Base-by-base conservation (phyloP, 2,329 filamentous ascomycete genomes). In the Zelopaecilomyces penicillatus region DNA sequence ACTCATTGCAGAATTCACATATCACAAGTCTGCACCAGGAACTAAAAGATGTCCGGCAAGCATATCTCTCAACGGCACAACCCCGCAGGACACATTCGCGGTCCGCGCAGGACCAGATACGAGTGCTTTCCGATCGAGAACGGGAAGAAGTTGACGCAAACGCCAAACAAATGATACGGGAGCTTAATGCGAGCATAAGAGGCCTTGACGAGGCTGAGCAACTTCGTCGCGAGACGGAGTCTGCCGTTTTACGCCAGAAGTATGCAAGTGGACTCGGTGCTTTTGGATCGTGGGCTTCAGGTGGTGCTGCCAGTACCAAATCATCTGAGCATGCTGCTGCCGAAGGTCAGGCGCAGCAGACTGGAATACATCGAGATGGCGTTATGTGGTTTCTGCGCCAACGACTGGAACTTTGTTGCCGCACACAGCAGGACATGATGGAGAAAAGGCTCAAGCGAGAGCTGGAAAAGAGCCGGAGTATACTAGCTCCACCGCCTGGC, bases 371-470 rank as follows among this genome's bases (percentile, higher is more conserved):
- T 53, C 73, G 90, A 42, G 90, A 95, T 57, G 83, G 83, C 51
- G 80, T 98, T 38, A 68, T 97, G 8, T 91, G 85, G 82, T 90
- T 84, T 54, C 62, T 98, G 56, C 75, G 86, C 51, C 76, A 83
- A 59, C 76, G 80, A 56, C 66, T 97, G 50, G 85, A 93, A 65
- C 74, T 80, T 52, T 89, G 84, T 45, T 84, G 85, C 36, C 75
- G 80, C 55, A 80, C 84, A 51, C 91, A 97, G 69, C 82, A 87
- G 56, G 78, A 76, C 41, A 96, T 97, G 88, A 95, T 97, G 75
- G 90, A 95, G 68, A 85, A 87, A 57, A 71, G 93, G 55, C 71
- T 97, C 53, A 81, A 82, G 58, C 74, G 93, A 44, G 87, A 94
- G 62, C 75, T 91, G 63, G 90, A 97, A 68, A 93, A 86, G 76